Evolutionary conservation across 176 grass and related monocot species (phyloP), one percentile per base, ranked within the genome.

Genomic region (Pharus latifolius): DNA sequence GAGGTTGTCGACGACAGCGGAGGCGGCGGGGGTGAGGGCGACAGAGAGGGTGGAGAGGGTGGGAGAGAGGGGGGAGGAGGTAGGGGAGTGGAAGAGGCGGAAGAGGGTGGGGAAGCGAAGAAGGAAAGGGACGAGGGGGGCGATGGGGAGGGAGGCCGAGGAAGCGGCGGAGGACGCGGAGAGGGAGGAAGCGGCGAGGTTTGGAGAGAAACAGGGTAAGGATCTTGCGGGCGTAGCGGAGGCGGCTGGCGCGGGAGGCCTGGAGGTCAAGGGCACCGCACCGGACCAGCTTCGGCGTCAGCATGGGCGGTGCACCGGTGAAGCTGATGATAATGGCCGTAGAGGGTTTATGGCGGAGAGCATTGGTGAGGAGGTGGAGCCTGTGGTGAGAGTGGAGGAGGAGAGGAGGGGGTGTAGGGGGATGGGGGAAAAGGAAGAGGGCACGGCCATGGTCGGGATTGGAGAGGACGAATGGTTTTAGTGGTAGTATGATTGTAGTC

Each of bases 121-220:
- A 28, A 96, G 60, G 76, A 96, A 78, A 20, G 79, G 69, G 2
- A 90, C 7, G 45, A 95, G 49, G 29, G n/a, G 83, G 78, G 23
- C 87, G 86, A 50, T 49, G 63, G 41, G 41, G 53, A 29, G 86
- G 73, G 25, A 96, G 56, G 29, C 63, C 81, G 51, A 95, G 86
- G 83, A 75, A 95, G 61, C 41, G 79, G 23, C 42, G 49, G 87
- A 96, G 91, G 51, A 90, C 73, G 23, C 80, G 76, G 50, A 96
- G 83, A 59, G 91, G 91, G 46, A 96, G 87, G 83, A 96, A 96
- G 15, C 23, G 83, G 16, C 80, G 82, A 1, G 80, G 73, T 58
- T 95, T 95, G 35, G 91, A 95, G 43, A 95, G 91, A 27, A 95
- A 86, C 14, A 95, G 91, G 10, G 80, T 87, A 22, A 58, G 75